A percentile compares a stretch with the other conserved stretches of the same genome.
Conservation (phyloP, 2,329 filamentous ascomycete species). For the Fusarium metavorans region DNA sequence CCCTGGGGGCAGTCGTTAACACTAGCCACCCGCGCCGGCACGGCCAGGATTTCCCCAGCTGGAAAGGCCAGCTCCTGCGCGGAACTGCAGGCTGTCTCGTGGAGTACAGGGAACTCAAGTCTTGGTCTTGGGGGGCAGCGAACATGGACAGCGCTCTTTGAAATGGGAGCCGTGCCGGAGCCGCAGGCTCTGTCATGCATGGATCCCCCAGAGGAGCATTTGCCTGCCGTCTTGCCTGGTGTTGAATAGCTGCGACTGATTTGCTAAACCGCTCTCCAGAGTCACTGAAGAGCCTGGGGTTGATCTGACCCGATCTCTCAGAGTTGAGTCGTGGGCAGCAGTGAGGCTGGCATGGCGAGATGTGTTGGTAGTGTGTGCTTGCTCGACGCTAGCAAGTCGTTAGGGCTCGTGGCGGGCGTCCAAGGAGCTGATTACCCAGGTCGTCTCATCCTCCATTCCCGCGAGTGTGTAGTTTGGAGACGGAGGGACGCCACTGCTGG, state of each 20-base stretch:
- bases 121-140: slow-evolving; percentile 1
- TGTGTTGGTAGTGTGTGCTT: slow-evolving; percentile 8
- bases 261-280: not conserved
- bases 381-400: slow-evolving; percentile 15
- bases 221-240: not conserved
- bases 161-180: slow-evolving; percentile 34
- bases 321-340: not conserved
- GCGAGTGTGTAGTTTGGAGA: slow-evolving; percentile 14
- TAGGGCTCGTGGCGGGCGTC: slow-evolving; percentile 4
- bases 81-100: slow-evolving; percentile 26
- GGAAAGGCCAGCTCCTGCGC: slow-evolving; percentile 25
- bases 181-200: slow-evolving; percentile 27
- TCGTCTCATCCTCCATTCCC: slow-evolving; percentile 14
- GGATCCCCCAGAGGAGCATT: slow-evolving; percentile 7
- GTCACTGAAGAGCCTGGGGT: not conserved
- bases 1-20: slow-evolving; percentile 11
- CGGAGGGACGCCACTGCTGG: slow-evolving; percentile 20
- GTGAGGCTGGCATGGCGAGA: slow-evolving; percentile 24
- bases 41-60: slow-evolving; percentile 32
- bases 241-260: not conserved
- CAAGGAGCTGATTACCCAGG: not conserved
- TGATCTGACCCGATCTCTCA: not conserved
- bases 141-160: slow-evolving; percentile 20
- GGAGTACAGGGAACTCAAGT: slow-evolving; percentile 5
- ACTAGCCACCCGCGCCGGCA: slow-evolving; percentile 32